Conservation (phyloP, 495 filamentous ascomycete genomes). For the Penicillium malachiteum region DNA sequence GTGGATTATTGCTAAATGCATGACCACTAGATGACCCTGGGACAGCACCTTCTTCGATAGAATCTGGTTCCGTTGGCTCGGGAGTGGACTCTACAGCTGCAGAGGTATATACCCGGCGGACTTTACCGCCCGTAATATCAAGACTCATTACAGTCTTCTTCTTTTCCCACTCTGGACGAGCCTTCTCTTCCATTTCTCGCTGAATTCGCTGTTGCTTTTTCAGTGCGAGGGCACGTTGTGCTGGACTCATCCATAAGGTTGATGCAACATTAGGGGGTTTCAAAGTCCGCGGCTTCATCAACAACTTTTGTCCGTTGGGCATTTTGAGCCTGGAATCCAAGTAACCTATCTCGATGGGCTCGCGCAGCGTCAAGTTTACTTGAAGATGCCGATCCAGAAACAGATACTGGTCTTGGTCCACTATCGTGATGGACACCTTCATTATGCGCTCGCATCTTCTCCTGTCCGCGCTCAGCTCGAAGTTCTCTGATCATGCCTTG, state of each 20-base stretch:
- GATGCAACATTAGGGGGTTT: conserved; percentile 64
- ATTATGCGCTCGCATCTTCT: conserved; percentile 79
- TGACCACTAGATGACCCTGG: conserved; percentile 38
- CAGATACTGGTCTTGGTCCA: conserved; percentile 35
- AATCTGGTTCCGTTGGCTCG: conserved; percentile 37
- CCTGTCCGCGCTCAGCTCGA: conserved; percentile 79
- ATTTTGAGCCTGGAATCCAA: conserved; percentile 85
- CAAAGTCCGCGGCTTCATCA: conserved; percentile 93
- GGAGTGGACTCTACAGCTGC: conserved; percentile 29
- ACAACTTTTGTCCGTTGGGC: conserved; percentile 82
- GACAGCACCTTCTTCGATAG: conserved; percentile 11
- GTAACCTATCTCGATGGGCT: conserved; percentile 78
- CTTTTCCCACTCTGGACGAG: conserved; percentile 91
- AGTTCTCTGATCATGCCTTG: conserved; percentile 84
- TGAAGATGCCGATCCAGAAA: conserved; percentile 47
- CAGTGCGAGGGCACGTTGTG: conserved; percentile 81
- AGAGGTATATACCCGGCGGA: conserved; percentile 68
- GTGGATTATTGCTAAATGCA: conserved; percentile 79
- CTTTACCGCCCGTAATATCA: conserved; percentile 74
- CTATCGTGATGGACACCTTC: conserved; percentile 59
- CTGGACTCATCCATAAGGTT: conserved; percentile 84
- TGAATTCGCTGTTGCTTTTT: conserved; percentile 88
- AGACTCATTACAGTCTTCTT: conserved; percentile 82
- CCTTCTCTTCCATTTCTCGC: conserved; percentile 86
- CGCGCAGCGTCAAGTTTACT: conserved; percentile 45